Evolutionary conservation across 768 basidiomycete species (phyloP).

Genomic region (Leccinellum albellum): DNA sequence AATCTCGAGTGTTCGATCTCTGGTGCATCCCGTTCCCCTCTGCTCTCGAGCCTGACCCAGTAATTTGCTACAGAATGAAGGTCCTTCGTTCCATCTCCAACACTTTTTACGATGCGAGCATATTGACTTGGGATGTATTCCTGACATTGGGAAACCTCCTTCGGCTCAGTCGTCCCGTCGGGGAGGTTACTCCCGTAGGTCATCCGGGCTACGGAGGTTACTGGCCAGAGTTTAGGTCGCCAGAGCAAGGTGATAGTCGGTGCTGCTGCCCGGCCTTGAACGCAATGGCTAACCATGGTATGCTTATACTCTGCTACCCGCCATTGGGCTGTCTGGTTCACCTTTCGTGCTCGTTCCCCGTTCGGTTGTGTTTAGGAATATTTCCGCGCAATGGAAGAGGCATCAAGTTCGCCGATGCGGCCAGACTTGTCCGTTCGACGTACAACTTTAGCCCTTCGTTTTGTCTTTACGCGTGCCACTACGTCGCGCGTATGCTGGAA

Average conservation of each 20-base stretch:
- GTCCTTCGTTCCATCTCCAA: slow-evolving; percentile 3
- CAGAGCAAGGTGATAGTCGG: slow-evolving; percentile 61
- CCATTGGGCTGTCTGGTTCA: background rate
- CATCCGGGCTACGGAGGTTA: slow-evolving; percentile 52
- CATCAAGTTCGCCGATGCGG: slow-evolving; percentile 52
- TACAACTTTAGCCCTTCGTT: slow-evolving; percentile 72
- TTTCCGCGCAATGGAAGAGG: slow-evolving; percentile 61
- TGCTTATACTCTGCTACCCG: slow-evolving; percentile 42
- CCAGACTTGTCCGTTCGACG: slow-evolving; percentile 40
- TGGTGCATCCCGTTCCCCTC: background rate
- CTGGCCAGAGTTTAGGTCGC: slow-evolving; percentile 66
- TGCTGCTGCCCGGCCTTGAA: slow-evolving; percentile 72
- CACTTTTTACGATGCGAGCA: background rate
- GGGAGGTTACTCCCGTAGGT: slow-evolving; percentile 50
- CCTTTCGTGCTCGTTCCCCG: background rate
- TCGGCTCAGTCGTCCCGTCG: slow-evolving; percentile 34
- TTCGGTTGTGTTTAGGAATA: slow-evolving; percentile 26
- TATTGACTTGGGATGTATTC: slow-evolving; percentile 12
- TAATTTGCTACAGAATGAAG: slow-evolving; percentile 5
- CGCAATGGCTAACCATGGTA: slow-evolving; percentile 79
- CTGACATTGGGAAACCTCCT: slow-evolving; percentile 15
- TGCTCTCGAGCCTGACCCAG: background rate
- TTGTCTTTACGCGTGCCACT: slow-evolving; percentile 58
- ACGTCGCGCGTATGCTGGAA: slow-evolving; percentile 52
- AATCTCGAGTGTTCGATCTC: background rate